Percentiles rank a stretch among this genome's conserved stretches.
phyloP scores from a whole-genome alignment of 208 protist species.

The Herpetomonas tarakana region DNA sequence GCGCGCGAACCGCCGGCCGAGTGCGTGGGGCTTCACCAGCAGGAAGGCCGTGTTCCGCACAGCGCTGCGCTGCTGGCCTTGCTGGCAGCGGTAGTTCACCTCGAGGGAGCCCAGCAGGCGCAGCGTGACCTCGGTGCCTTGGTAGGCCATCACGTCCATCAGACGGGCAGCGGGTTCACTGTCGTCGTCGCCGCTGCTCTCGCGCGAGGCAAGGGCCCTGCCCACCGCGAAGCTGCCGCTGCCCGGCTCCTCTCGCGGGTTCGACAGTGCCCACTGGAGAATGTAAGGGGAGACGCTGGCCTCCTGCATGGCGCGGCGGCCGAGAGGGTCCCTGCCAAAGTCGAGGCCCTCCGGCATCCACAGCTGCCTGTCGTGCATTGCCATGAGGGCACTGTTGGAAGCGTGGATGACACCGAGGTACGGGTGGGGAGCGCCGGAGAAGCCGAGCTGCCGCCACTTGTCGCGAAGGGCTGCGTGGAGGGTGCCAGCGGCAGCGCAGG shows the following conservation, averaged over 20 bases:
- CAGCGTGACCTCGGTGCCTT: constrained; percentile 13
- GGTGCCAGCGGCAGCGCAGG: constrained; percentile 21
- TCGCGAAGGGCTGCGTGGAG: constrained; percentile 46
- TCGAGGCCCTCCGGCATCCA: constrained; percentile 6
- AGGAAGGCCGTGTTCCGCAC: constrained; percentile 56
- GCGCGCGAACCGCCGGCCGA: constrained; percentile 32
- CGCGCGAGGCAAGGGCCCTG: background rate
- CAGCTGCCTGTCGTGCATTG: constrained; percentile 1
- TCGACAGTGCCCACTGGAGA: constrained; percentile 5
- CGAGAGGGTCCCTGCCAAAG: constrained; percentile 9
- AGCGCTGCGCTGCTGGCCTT: background rate
- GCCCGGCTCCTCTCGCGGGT: constrained; percentile 14
- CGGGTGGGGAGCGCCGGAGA: constrained; percentile 22
- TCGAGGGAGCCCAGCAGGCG: constrained; percentile 15
- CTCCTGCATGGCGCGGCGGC: constrained; percentile 4
- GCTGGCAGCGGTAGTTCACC: constrained; percentile 7
- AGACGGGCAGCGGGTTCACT: background rate
- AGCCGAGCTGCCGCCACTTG: constrained; percentile 33
- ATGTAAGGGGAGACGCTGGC: constrained; percentile 9
- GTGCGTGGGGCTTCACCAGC: constrained; percentile 62
- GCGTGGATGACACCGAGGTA: constrained; percentile 4
- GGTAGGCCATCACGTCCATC: constrained; percentile 18
- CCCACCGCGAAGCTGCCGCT: background rate
- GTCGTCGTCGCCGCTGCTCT: background rate
- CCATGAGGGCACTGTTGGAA: background rate